Base-by-base conservation (phyloP, 768 basidiomycete genomes). In the Dioszegia aurantiaca region DNA sequence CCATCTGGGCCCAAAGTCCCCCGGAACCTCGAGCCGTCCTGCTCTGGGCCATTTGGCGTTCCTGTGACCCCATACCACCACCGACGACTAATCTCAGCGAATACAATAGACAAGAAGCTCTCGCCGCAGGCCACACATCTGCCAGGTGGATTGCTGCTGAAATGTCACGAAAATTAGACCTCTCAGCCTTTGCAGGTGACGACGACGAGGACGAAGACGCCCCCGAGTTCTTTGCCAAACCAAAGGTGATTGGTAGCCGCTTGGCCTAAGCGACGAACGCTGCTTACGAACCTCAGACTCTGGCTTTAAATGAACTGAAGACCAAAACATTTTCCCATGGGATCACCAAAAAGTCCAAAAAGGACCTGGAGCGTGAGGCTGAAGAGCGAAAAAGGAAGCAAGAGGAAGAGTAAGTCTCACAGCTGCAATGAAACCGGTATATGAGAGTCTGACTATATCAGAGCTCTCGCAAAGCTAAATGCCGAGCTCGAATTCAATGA, bases 291-390 rank as follows among this genome's bases (percentile, higher is more conserved):
- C 24, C 47, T 4, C 30, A 60, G 62, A 44, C n/a, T 39, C 80
- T 87, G 58, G 63, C 68, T 24, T 81, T 94, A 59, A 89, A 90
- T 68, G 86, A 87, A 70, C 83, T 86, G 68, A 94, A 94, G 78
- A 78, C 88, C 58, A 87, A 88, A 33, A 87, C 89, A 46, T 95
- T 89, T 78, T 78, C 88, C 30, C 85, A 89, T 71, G 91, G 78
- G n/a, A 88, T 83, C 36, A 84, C 86, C 52, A 85, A 86, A 59
- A 97, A 98, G 80, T 91, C 91, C 16, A 86, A 87, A 58, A 82
- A 88, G 63, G 93, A 98, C 78, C 87, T 88, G 69, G 95, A 98
- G 73, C 86, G 86, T 70, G 93, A 97, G 69, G 87, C 87, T 47
- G 93, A 89, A 33, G 91, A 93, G 70, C 87, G 86, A 37, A 95